A percentile compares a stretch with the other conserved stretches of the same genome.
phyloP scores from a whole-genome alignment of 2,329 filamentous ascomycete genomes.

The Sporothrix phasma region DNA sequence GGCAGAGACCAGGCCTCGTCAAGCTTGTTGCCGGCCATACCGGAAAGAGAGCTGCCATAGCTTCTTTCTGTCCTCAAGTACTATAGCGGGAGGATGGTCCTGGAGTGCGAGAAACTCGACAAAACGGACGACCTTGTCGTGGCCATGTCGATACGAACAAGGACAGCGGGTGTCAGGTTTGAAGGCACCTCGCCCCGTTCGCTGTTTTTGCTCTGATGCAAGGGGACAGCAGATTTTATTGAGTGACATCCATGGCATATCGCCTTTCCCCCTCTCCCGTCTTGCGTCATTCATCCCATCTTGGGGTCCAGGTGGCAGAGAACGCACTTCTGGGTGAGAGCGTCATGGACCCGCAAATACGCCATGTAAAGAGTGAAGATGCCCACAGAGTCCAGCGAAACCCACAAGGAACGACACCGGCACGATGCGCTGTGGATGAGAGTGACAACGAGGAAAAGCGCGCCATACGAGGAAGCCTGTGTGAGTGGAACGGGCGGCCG shows the following conservation, averaged over 20 bases:
- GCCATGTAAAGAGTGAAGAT: not conserved
- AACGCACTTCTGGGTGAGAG: too few relatives aligned
- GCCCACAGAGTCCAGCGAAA: not conserved
- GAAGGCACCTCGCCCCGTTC: not conserved
- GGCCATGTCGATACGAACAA: not conserved
- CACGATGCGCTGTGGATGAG: not conserved
- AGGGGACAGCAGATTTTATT: not conserved
- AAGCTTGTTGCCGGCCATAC: not conserved
- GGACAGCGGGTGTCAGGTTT: not conserved
- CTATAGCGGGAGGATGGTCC: not conserved
- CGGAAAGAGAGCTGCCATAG: not conserved
- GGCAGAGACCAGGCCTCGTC: not conserved
- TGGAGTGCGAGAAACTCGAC: not conserved
- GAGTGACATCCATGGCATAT: not conserved
- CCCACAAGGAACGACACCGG: not conserved
- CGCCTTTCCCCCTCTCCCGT: not conserved
- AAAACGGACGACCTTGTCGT: not conserved
- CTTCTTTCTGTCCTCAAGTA: not conserved
- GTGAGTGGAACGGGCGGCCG: not conserved
- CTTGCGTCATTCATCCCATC: not conserved
- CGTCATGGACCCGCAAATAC: not conserved
- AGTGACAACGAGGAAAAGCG: not conserved
- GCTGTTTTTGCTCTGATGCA: not conserved
- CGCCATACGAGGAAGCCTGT: not conserved
- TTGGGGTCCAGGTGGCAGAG: too few relatives aligned